phyloP scores from a whole-genome alignment of 345 rosid genomes.

The Linum usitatissimum region DNA sequence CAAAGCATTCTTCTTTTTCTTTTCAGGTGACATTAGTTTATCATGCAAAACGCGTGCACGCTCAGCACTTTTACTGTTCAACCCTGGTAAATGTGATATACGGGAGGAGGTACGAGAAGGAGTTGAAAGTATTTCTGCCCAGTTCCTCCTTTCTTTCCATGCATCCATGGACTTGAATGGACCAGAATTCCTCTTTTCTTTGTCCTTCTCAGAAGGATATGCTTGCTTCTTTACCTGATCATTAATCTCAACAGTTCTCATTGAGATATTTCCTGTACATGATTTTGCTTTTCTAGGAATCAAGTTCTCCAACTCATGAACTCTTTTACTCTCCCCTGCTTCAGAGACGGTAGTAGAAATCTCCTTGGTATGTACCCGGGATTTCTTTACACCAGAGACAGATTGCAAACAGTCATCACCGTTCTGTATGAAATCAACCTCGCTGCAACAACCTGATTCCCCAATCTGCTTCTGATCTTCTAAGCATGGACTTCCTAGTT shows the following conservation, averaged over 20 bases:
- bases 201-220: slow-evolving; percentile 39
- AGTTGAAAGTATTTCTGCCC: slow-evolving; percentile 66
- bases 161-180: slow-evolving; percentile 64
- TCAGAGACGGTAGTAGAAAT: slow-evolving; percentile 16
- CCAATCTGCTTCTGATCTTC: slow-evolving; percentile 20
- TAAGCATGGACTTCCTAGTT: slow-evolving; percentile 20
- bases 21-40: slow-evolving; percentile 68
- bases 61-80: slow-evolving; percentile 60
- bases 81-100: slow-evolving; percentile 48
- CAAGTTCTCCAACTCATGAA: slow-evolving; percentile 36
- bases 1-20: slow-evolving; percentile 57
- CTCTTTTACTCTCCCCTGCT: slow-evolving; percentile 41
- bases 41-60: slow-evolving; percentile 56
- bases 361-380: slow-evolving; percentile 30
- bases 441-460: slow-evolving; percentile 31
- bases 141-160: slow-evolving; percentile 73
- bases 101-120: slow-evolving; percentile 54
- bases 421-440: slow-evolving; percentile 23
- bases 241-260: slow-evolving; percentile 28
- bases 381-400: slow-evolving; percentile 19
- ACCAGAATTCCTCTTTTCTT: slow-evolving; percentile 39
- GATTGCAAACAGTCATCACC: slow-evolving; percentile 19
- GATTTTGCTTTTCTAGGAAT: slow-evolving; percentile 36
- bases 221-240: slow-evolving; percentile 33
- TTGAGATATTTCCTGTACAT: slow-evolving; percentile 20